Conservation (phyloP, 176 grass and related monocot species). For the Oryza australiensis region DNA sequence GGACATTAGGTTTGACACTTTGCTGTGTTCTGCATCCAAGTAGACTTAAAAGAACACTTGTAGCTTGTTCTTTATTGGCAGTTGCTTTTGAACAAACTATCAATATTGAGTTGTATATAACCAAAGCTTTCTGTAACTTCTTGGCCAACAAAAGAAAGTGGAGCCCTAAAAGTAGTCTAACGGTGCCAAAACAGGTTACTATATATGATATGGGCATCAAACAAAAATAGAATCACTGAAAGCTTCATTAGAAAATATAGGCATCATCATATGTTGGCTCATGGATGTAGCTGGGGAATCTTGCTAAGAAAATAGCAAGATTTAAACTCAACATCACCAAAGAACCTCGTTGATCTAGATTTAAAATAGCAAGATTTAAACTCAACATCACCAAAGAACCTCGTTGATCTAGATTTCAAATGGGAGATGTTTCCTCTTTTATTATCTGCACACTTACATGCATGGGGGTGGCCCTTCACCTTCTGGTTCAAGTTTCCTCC, state of each 20-base stretch:
- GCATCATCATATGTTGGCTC: constrained; percentile 26
- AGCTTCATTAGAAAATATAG: constrained; percentile 16
- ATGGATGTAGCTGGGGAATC: constrained; percentile 7
- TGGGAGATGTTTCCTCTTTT: background rate
- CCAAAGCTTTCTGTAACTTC: constrained; percentile 5
- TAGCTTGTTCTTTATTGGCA: background rate
- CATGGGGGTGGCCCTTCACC: constrained; percentile 95
- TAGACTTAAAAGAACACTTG: constrained; percentile 11
- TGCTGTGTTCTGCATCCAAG: background rate
- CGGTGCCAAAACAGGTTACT: background rate
- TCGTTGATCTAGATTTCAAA: background rate
- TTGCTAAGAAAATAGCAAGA: constrained; percentile 6
- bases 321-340: constrained; percentile 9
- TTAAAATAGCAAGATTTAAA: constrained; percentile 11
- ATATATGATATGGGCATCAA: background rate
- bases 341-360: background rate
- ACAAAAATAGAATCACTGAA: background rate
- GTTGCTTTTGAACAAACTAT: constrained; percentile 5
- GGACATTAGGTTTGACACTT: constrained; percentile 9
- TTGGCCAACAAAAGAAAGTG: background rate
- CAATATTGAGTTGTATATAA: constrained; percentile 1
- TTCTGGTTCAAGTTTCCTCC: constrained; percentile 98
- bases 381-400: background rate
- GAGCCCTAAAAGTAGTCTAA: background rate
- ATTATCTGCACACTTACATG: constrained; percentile 66